A percentile compares a stretch with the other conserved stretches of the same genome.
These are phyloP conservation scores for Parasitella parasitica DNA, from an alignment of 371 early-diverging fungal species.

Conservation along the genomic window DNA sequence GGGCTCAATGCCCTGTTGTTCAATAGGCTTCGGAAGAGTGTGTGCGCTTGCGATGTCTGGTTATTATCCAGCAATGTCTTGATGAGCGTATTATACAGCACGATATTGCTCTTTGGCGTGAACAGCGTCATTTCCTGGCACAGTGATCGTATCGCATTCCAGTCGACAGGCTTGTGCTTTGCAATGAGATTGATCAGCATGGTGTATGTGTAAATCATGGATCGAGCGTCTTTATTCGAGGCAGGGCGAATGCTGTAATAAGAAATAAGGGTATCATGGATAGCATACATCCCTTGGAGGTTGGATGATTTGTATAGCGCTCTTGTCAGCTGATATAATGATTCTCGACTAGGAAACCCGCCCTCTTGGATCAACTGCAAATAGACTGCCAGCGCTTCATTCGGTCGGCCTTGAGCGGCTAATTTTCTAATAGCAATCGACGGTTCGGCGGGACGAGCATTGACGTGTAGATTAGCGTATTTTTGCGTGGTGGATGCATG, in stretches of 20 bases:
- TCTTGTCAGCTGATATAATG: conserved; percentile 17
- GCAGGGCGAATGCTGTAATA: neutral
- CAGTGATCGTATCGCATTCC: conserved; percentile 8
- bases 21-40: neutral
- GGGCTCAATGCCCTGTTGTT: conserved; percentile 1
- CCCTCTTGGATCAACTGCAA: conserved; percentile 11
- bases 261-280: conserved; percentile 22
- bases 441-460: conserved; percentile 16
- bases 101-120: neutral
- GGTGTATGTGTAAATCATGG: conserved; percentile 21
- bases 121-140: conserved; percentile 15
- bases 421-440: conserved; percentile 20
- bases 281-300: conserved; percentile 16
- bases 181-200: conserved; percentile 28
- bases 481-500: neutral
- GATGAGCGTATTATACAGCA: conserved; percentile 22
- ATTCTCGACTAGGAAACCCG: conserved; percentile 23
- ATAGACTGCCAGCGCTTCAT: conserved; percentile 19
- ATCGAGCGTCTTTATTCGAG: neutral
- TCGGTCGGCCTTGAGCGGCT: conserved; percentile 7
- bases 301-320: conserved; percentile 11
- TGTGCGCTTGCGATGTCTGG: conserved; percentile 3
- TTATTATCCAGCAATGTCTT: conserved; percentile 8
- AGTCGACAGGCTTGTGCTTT: conserved; percentile 12
- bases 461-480: neutral